Base-by-base conservation (phyloP, 129 eudicot genomes). In the carrot (Daucus carota) region DNA sequence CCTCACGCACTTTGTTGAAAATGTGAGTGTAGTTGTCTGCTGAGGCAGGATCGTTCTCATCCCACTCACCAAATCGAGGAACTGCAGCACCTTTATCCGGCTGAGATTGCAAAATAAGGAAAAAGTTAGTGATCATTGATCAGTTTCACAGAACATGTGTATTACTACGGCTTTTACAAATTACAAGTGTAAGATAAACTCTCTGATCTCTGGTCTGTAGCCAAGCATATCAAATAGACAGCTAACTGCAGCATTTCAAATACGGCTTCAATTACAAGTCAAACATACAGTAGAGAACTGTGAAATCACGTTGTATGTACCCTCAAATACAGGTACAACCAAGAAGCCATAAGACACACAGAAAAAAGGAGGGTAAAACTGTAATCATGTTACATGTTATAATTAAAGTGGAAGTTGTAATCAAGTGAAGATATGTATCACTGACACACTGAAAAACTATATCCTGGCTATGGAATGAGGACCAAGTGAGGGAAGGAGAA, bases 21-120 rank as follows among this genome's bases (percentile, higher is more conserved):
- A 90, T 88, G 62, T 80, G 86, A 32, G 96, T 92, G 66, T 85
- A 92, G 73, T 90, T 85, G 59, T 92, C 97, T 6, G 87, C 97
- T 12, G 90, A 79, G 47, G 88, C 77, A 52, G 97, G 97, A 73
- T 92, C 76, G 29, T 80, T 87, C 72, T 87, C 96, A 41, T 92
- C 88, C 97, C 97, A 92, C 52, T 83, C 97, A 3, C 97, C 97
- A 62, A 92, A 92, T 81, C 81, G 82, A 17, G 97, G 97, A 76
- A 92, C 89, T 2, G 88, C 86, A 26, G 95, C 97, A 72, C 88
- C 90, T 87, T 79, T 85, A 72, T 87, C 92, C 15, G 97, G 90
- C 97, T 92, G 85, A 31, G 36, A 63, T 57, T 54, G 43, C 46
- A 73, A 54, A 43, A 72, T 14, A 16, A 16, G 5, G 36, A 43